These are phyloP conservation scores for Phaeosphaeriaceae sp. DNA, from an alignment of 2,329 filamentous ascomycete species.

Conservation along the genomic window DNA sequence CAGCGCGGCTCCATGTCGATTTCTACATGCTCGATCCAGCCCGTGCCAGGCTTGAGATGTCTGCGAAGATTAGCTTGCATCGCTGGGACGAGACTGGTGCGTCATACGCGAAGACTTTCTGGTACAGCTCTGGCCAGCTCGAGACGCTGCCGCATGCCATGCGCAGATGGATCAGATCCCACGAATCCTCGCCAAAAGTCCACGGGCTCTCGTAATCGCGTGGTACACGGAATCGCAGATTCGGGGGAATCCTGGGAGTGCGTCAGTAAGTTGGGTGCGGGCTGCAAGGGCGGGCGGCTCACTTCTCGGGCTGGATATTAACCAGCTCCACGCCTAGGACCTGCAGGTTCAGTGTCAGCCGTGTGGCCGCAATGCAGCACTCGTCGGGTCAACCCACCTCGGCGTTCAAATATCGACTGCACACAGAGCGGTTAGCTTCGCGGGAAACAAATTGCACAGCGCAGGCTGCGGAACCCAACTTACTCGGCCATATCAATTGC, in stretches of 20 bases:
- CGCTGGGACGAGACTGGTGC: not conserved
- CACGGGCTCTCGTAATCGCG: constrained; percentile 82
- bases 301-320: constrained; percentile 66
- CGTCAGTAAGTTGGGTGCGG: constrained; percentile 42
- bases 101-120: constrained; percentile 69
- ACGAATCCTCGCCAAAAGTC: constrained; percentile 70
- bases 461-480: constrained; percentile 44
- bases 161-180: constrained; percentile 84
- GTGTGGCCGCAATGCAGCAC: constrained; percentile 22
- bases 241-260: constrained; percentile 69
- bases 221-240: constrained; percentile 70
- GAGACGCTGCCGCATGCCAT: constrained; percentile 79
- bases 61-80: constrained; percentile 53
- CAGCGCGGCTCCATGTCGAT: constrained; percentile 81
- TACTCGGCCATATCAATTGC: constrained; percentile 83
- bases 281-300: constrained; percentile 50
- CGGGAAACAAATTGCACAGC: constrained; percentile 11
- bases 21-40: constrained; percentile 86
- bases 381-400: constrained; percentile 50
- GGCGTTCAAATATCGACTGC: constrained; percentile 62
- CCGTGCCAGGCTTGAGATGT: constrained; percentile 77
- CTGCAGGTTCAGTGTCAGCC: constrained; percentile 41
- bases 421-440: constrained; percentile 36
- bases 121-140: constrained; percentile 78
- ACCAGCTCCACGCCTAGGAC: constrained; percentile 68